phyloP scores from a whole-genome alignment of 2,329 filamentous ascomycete species.

The Penicillium freii region DNA sequence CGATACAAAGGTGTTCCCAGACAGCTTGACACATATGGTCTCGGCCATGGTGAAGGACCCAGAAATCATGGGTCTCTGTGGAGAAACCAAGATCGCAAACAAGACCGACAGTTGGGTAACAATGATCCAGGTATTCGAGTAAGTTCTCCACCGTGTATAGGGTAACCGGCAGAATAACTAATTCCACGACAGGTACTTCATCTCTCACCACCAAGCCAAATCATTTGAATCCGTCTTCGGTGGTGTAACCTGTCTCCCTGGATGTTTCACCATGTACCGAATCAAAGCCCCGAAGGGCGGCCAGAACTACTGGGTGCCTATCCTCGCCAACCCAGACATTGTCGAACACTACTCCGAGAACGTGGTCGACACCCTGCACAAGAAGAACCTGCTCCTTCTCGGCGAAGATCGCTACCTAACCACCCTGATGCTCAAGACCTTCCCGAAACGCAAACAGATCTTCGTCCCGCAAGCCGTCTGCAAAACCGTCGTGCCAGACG shows the following conservation, averaged over 20 bases:
- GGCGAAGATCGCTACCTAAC: conserved; percentile 95
- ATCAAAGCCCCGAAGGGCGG: conserved; percentile 98
- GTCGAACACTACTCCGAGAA: conserved; percentile 99
- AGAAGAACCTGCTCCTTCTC: conserved; percentile 89
- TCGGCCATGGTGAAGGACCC: conserved; percentile 99
- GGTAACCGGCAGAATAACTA: conserved; percentile 8
- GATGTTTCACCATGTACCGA: conserved; percentile 99
- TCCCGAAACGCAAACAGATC: conserved; percentile 97
- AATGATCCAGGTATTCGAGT: conserved; percentile 97
- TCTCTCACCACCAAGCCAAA: conserved; percentile 95
- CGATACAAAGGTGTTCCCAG: conserved; percentile 98
- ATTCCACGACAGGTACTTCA: conserved; percentile 68
- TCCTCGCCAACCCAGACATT: conserved; percentile 95
- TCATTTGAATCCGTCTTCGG: conserved; percentile 98
- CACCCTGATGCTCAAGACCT: conserved; percentile 96
- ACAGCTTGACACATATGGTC: conserved; percentile 97
- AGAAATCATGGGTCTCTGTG: conserved; percentile 97
- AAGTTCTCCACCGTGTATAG: conserved; percentile 29
- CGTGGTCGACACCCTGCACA: conserved; percentile 95
- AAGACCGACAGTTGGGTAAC: conserved; percentile 93
- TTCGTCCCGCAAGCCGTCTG: conserved; percentile 98
- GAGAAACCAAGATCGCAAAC: conserved; percentile 99
- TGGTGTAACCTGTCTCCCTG: conserved; percentile 96
- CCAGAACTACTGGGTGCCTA: conserved; percentile 99
- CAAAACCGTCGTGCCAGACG: conserved; percentile 94